Conservation (phyloP, 768 basidiomycete genomes). For the Amanita exitialis region DNA sequence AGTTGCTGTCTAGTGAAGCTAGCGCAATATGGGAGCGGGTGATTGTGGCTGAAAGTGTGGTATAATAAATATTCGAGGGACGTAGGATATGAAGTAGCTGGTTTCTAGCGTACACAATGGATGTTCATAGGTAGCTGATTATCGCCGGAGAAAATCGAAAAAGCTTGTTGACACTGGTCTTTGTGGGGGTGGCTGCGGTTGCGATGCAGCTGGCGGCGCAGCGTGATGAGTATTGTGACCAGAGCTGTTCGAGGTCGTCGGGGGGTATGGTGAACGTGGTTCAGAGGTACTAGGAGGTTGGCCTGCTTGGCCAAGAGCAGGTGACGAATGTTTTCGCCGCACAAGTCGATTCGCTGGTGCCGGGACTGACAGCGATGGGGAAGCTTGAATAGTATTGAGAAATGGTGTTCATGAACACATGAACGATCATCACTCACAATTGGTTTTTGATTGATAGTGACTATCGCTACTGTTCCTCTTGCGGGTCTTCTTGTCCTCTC, state of each 20-base stretch:
- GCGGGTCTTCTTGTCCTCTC: slow-evolving; percentile 26
- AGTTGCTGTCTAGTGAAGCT: too few species aligned
- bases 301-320: background rate
- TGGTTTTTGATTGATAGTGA: background rate
- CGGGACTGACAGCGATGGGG: slow-evolving; percentile 8
- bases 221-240: background rate
- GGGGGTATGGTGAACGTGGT: background rate
- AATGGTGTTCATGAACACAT: background rate
- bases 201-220: background rate
- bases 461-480: background rate
- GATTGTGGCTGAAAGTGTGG: background rate
- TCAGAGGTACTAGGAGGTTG: background rate
- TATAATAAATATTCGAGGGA: background rate
- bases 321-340: background rate
- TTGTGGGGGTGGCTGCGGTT: background rate
- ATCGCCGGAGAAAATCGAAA: background rate
- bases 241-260: background rate
- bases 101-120: too few species aligned
- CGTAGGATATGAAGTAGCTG: background rate
- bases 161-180: background rate
- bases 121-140: background rate
- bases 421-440: background rate
- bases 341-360: background rate
- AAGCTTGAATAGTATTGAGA: slow-evolving; percentile 7
- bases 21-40: too few species aligned